Evolutionary conservation across 2,329 filamentous ascomycete species (phyloP), one percentile per base, ranked within the genome.

Genomic region (Ascochyta rabiei): DNA sequence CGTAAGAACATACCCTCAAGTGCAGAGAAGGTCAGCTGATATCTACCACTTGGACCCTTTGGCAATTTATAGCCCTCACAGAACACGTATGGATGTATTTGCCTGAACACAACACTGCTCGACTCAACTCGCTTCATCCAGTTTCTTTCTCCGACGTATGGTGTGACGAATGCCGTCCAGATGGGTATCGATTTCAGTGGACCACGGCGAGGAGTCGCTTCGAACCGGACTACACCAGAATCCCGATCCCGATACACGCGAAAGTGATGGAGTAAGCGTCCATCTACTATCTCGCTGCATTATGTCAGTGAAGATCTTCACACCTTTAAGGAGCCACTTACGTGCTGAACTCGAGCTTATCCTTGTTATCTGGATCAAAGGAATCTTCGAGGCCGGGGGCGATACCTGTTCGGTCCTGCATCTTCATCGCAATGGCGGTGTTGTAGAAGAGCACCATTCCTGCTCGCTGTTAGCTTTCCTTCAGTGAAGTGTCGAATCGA

Each of bases 391-490:
- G 75, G 3, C 69, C 67, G 10, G 46, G 42, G 18, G 68, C 69
- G 26, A 72, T 77, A 26, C 66, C 70, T 19, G 70, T 73, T 16
- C 72, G 68, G 63, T 86, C 84, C 62, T 86, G 83, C 8, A 79
- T 78, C 57, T 85, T 84, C 71, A 86, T 79, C 0, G 83, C 83
- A 9, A 85, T 68, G 50, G 85, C 80, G 0, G 81, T 81, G 57
- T 78, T 81, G 66, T 82, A 84, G 69, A 86, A 85, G 1, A 84
- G 66, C 3, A 84, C 81, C 79, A 86, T 81, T 42, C 77, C 81
- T 83, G 40, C 4, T 5, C 26, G 15, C 66, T 71, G 24, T 66
- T 30, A 63, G 58, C 40, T 31, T 49, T 33, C 38, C 23, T 16
- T 19, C 4, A 1, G 16, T 39, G n/a, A 30, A 19, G 2, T n/a